A percentile compares a stretch with the other conserved stretches of the same genome.
These are phyloP conservation scores for Asterochloris sp. DNA, from an alignment of 139 green algal genomes.

Conservation along the genomic window DNA sequence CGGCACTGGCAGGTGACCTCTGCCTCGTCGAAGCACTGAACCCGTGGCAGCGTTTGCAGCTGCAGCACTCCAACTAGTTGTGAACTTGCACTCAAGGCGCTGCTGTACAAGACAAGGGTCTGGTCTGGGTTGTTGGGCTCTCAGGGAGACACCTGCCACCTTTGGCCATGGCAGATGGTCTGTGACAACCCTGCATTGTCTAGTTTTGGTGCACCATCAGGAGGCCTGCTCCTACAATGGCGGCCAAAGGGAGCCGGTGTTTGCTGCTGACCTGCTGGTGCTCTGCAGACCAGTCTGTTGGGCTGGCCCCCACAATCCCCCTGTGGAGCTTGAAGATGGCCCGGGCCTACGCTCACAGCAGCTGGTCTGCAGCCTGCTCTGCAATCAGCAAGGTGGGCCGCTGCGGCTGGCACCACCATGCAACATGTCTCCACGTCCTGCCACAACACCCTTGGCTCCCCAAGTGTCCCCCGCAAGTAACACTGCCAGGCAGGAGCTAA, in stretches of 20 bases:
- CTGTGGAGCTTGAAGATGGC: slow-evolving; percentile 47
- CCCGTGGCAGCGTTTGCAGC: background rate
- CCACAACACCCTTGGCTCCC: background rate
- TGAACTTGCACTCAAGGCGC: background rate
- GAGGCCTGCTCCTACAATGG: too few relatives aligned
- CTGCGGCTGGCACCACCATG: background rate
- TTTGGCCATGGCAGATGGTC: too few relatives aligned
- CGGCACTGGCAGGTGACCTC: background rate
- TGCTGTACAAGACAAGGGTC: too few relatives aligned
- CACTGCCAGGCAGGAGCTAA: background rate
- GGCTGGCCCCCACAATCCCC: slow-evolving; percentile 23
- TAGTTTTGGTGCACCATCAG: too few relatives aligned
- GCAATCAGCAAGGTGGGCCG: background rate
- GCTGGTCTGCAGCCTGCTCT: background rate
- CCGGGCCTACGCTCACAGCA: slow-evolving; percentile 28
- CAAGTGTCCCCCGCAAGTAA: background rate
- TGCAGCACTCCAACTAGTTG: background rate
- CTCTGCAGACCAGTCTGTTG: background rate
- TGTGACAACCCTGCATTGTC: too few relatives aligned
- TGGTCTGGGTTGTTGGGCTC: too few relatives aligned
- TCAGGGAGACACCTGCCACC: too few relatives aligned
- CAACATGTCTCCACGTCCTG: background rate
- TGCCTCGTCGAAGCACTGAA: background rate
- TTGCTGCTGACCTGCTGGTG: background rate
- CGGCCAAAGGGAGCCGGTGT: background rate